Evolutionary conservation across 2,329 filamentous ascomycete species (phyloP), one percentile per base, ranked within the genome.

Genomic region (Neofusicoccum umdonicola): DNA sequence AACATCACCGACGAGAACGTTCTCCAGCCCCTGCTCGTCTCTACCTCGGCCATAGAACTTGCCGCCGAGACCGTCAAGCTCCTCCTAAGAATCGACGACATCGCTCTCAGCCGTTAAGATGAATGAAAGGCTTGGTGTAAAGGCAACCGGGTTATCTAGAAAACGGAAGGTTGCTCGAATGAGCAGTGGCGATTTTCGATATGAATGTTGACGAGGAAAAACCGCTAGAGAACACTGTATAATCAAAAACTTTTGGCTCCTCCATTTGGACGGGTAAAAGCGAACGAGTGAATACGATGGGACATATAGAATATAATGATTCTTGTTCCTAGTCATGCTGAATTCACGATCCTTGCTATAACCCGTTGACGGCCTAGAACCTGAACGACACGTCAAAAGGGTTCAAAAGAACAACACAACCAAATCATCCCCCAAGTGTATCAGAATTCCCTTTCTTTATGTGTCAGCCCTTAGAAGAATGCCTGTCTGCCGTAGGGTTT

Each of bases 1-100:
- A 96, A 99, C 81, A 98, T 98, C 75, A 90, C 91, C 66, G 94
- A 96, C 78, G 93, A 97, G 84, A 97, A 97, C 69, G 95, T 99
- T 63, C 84, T 99, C 76, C 95, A 99, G 83, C 95, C 95, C 17
- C 83, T 99, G 75, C 83, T 99, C 67, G 95, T 99, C 67, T 97
- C 93, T 85, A 99, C 95, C 65, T 98, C 94, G 78, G 93, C 95
- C 27, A 95, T 99, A 73, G 94, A 99, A 83, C 81, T 99, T 79
- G 95, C 95, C 35, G 93, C 94, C 7, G 95, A 99, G 85, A 99
- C 95, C 67, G 95, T 98, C 72, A 99, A 98, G 88, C 90, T 57
- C 17, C 54, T 60, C 75, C 80, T 90, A 74, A 83, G 88, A 76
- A 89, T 90, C 76, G 87, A 88, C 74, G 86, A 88, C 73, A 87